Evolutionary conservation across 108 stramenopile genomes (phyloP).

Genomic region (Nannochloropsis gaditana): DNA sequence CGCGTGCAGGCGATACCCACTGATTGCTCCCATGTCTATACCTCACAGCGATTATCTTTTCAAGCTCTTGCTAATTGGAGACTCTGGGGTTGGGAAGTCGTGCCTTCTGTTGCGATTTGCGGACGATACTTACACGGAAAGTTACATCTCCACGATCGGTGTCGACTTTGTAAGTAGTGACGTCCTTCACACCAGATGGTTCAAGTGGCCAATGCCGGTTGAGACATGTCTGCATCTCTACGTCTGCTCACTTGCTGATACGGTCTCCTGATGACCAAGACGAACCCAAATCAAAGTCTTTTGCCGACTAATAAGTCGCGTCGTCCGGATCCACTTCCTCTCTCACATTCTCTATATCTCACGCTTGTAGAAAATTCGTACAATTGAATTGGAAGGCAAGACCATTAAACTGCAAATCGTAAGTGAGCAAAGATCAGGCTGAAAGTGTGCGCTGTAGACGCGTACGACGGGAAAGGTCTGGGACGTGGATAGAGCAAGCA

Average conservation of each 20-base stretch:
- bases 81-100: slow-evolving; percentile 89
- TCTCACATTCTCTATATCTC: neutral
- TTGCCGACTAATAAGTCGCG: neutral
- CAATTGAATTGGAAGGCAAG: slow-evolving; percentile 95
- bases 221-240: neutral
- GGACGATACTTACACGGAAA: slow-evolving; percentile 96
- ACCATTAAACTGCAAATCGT: slow-evolving; percentile 93
- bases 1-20: neutral
- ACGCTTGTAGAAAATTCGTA: slow-evolving; percentile 77
- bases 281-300: too few species aligned
- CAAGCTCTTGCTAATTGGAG: slow-evolving; percentile 88
- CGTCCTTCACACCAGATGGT: neutral
- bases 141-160: slow-evolving; percentile 97
- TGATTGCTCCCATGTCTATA: neutral
- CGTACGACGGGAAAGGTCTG: too few species aligned
- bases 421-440: slow-evolving; percentile 2
- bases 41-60: slow-evolving; percentile 73
- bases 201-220: neutral
- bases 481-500: too few species aligned
- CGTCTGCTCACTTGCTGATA: neutral
- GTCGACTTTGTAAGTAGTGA: slow-evolving; percentile 86
- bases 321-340: neutral
- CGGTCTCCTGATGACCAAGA: too few species aligned
- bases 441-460: too few species aligned
- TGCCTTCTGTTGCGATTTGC: slow-evolving; percentile 83